Percentiles rank a stretch among this genome's conserved stretches.
Evolutionary conservation across 495 filamentous ascomycete genomes (phyloP).

Genomic region (Darksidea phi): DNA sequence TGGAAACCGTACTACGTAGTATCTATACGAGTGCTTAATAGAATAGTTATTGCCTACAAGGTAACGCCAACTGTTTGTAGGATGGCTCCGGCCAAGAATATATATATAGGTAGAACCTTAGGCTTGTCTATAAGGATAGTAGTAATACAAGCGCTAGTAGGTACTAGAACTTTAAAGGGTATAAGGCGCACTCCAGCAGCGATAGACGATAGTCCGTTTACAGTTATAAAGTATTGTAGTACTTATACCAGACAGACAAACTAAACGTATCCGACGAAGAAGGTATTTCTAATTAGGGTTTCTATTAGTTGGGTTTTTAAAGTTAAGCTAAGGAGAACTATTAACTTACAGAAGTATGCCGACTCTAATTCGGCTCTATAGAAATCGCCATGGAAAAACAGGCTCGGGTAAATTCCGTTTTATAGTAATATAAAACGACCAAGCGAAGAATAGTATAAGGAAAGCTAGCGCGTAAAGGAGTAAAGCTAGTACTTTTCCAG

Average conservation of each 20-base stretch:
- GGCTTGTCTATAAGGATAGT: neutral
- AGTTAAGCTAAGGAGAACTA: too few species aligned
- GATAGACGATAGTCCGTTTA: slow-evolving; percentile 2
- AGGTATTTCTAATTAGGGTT: neutral
- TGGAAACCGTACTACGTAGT: slow-evolving; percentile 2
- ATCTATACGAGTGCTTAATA: neutral
- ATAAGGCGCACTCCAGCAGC: slow-evolving; percentile 8
- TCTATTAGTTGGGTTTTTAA: too few species aligned
- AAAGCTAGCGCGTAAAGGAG: too few species aligned
- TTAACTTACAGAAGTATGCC: slow-evolving; percentile 19
- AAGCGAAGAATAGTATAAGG: slow-evolving; percentile 12
- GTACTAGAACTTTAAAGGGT: neutral
- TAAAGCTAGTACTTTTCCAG: too few species aligned
- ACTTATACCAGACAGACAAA: slow-evolving; percentile 7
- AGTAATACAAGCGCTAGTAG: neutral
- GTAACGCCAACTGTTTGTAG: slow-evolving; percentile 1
- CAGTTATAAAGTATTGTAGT: slow-evolving; percentile 6
- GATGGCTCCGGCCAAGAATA: neutral
- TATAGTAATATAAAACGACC: slow-evolving; percentile 8
- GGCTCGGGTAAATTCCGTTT: neutral
- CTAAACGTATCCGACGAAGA: neutral
- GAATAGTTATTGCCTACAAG: neutral
- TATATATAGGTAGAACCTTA: neutral
- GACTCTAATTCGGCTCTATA: slow-evolving; percentile 9
- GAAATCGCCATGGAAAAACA: slow-evolving; percentile 25